These are phyloP conservation scores for Hura crepitans DNA, from an alignment of 441 rosid species.

Conservation along the genomic window DNA sequence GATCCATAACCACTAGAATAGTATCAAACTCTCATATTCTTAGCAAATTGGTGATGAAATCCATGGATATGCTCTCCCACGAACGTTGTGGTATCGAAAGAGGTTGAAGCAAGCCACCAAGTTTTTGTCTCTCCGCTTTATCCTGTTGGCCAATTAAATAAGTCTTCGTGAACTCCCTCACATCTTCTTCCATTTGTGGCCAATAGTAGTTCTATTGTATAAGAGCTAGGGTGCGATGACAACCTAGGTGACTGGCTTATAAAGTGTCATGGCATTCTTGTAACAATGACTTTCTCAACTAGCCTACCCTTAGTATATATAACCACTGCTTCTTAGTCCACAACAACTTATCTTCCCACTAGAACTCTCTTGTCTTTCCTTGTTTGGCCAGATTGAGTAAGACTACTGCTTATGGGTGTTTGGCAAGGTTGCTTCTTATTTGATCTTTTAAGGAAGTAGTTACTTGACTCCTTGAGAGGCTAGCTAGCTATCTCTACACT, in stretches of 20 bases:
- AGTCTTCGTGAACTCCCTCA: background rate
- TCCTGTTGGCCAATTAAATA: background rate
- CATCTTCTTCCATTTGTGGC: background rate
- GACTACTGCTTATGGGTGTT: background rate
- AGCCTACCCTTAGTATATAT: background rate
- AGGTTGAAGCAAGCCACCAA: background rate
- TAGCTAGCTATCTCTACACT: too few relatives aligned
- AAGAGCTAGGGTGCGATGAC: background rate
- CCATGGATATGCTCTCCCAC: background rate
- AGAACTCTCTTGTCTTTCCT: background rate
- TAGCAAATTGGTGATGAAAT: background rate
- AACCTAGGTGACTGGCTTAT: background rate
- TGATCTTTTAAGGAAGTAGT: too few relatives aligned
- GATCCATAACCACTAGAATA: background rate
- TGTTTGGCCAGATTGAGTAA: background rate
- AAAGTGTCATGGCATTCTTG: background rate
- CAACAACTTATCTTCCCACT: background rate
- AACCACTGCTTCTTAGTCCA: background rate
- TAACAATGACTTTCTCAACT: too few relatives aligned
- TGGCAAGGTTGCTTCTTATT: rapidly evolving
- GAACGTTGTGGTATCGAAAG: background rate
- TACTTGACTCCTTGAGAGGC: too few relatives aligned
- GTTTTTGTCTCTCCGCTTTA: background rate
- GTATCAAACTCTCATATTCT: background rate
- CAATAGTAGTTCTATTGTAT: background rate